These are phyloP conservation scores for Penicillium crustosum DNA, from an alignment of 2,329 filamentous ascomycete genomes.

Conservation along the genomic window DNA sequence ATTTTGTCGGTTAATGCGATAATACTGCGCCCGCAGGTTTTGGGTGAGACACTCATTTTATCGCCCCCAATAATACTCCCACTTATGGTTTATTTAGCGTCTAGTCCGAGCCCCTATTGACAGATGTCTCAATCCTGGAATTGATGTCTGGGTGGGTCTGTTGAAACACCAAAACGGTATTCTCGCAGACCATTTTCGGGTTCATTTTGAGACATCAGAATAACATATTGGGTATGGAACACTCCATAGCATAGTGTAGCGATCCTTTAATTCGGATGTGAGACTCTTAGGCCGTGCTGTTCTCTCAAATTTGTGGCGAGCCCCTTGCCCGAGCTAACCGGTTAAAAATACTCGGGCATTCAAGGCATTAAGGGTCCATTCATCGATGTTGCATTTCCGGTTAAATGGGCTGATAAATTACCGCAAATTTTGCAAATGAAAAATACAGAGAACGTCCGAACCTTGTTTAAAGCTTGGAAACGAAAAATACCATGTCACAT, in stretches of 20 bases:
- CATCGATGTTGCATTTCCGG: background rate
- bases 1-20: background rate
- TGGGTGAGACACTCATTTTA: constrained; percentile 6
- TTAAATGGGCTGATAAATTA: constrained; percentile 1
- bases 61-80: background rate
- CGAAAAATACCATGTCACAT: background rate
- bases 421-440: background rate
- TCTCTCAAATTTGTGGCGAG: background rate
- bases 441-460: background rate
- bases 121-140: constrained; percentile 3
- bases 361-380: background rate
- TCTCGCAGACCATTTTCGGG: background rate
- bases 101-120: background rate
- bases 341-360: background rate
- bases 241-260: background rate
- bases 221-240: background rate
- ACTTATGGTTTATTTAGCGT: background rate
- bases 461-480: background rate
- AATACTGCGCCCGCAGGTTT: background rate
- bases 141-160: background rate
- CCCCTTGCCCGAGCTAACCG: background rate
- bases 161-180: background rate
- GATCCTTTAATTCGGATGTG: too few relatives aligned
- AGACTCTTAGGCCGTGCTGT: too few relatives aligned
- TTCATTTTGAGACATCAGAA: background rate